phyloP scores from a whole-genome alignment of 768 basidiomycete species.

The Boletellus ananas region DNA sequence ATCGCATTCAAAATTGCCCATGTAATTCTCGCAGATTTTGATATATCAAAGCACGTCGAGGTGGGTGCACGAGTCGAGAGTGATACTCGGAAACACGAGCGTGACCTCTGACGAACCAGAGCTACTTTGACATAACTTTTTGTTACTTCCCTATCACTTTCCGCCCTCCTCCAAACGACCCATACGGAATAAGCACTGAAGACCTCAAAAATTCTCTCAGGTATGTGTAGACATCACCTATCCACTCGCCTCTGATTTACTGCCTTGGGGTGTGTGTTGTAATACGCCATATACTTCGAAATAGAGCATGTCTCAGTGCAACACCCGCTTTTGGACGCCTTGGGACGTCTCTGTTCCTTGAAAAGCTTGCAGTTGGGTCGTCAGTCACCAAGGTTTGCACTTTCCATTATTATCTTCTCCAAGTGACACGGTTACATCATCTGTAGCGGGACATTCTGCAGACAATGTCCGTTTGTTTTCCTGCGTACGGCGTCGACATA shows the following conservation, averaged over 20 bases:
- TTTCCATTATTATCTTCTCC: not conserved
- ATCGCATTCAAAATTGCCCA: constrained; percentile 84
- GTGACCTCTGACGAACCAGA: constrained; percentile 41
- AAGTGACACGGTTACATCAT: constrained; percentile 1
- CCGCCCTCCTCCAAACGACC: constrained; percentile 89
- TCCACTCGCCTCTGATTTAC: not conserved
- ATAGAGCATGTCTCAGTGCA: constrained; percentile 67
- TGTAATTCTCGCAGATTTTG: constrained; percentile 87
- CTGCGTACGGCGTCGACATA: constrained; percentile 71
- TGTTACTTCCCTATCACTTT: constrained; percentile 99
- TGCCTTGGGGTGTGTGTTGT: not conserved
- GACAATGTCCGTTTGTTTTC: constrained; percentile 72
- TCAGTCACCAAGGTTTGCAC: constrained; percentile 70
- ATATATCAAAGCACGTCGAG: constrained; percentile 70
- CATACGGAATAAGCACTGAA: constrained; percentile 86
- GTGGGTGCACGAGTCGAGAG: constrained; percentile 40
- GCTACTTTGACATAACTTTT: constrained; percentile 90
- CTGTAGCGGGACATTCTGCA: constrained; percentile 81
- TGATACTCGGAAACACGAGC: not conserved
- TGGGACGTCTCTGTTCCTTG: constrained; percentile 84
- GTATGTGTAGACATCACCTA: constrained; percentile 33
- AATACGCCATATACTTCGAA: not conserved
- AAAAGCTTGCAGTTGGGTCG: constrained; percentile 83
- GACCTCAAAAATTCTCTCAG: constrained; percentile 74
- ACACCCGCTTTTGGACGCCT: constrained; percentile 79